These are phyloP conservation scores for Alternaria atra DNA, from an alignment of 2,329 filamentous ascomycete species.

Conservation along the genomic window DNA sequence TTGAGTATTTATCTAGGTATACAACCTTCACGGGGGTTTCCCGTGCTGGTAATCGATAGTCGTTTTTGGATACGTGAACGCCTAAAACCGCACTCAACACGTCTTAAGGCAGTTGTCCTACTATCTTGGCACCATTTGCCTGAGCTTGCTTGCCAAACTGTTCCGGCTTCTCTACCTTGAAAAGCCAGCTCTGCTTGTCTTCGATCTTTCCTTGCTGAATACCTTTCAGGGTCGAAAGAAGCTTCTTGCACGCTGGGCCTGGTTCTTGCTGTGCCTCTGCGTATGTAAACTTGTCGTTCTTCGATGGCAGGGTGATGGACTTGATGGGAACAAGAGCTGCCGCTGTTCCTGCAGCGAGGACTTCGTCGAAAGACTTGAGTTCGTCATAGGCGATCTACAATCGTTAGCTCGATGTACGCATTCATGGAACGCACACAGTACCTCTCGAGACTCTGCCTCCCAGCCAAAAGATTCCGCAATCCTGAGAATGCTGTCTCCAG, in stretches of 20 bases:
- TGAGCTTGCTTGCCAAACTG: conserved; percentile 42
- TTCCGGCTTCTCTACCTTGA: conserved; percentile 54
- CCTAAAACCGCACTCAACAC: background rate
- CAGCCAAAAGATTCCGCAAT: conserved; percentile 83
- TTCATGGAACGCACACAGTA: conserved; percentile 51
- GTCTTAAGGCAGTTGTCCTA: conserved; percentile 46
- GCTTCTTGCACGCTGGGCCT: conserved; percentile 75
- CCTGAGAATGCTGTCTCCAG: conserved; percentile 77
- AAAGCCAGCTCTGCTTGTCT: conserved; percentile 80
- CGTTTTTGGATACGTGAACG: background rate
- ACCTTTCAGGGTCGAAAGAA: conserved; percentile 79
- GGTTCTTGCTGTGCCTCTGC: conserved; percentile 70
- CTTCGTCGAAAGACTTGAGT: conserved; percentile 72
- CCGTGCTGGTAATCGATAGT: background rate
- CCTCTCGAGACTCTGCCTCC: conserved; percentile 78
- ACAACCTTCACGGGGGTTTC: background rate
- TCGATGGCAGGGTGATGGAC: conserved; percentile 79
- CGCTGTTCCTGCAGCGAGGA: conserved; percentile 91
- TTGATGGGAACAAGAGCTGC: conserved; percentile 91
- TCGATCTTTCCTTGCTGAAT: conserved; percentile 84
- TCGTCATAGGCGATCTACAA: conserved; percentile 71
- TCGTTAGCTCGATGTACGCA: conserved; percentile 9
- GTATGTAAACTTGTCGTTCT: conserved; percentile 65
- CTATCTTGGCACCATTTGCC: conserved; percentile 33
- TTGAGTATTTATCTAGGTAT: background rate